phyloP scores from a whole-genome alignment of 2,329 filamentous ascomycete genomes.

The Gaeumannomyces tritici region DNA sequence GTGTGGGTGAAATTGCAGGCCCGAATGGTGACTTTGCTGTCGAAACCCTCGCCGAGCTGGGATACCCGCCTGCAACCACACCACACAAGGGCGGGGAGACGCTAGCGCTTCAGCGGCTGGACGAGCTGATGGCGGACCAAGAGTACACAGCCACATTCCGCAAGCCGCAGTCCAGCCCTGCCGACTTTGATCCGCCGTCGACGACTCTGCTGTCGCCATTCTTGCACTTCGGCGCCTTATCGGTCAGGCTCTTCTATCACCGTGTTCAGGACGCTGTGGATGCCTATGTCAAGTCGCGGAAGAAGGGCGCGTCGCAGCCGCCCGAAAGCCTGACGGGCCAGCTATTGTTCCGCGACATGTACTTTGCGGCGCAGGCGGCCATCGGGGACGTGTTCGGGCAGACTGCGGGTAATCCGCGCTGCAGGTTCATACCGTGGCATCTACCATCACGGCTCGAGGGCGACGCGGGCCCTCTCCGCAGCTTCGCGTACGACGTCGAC shows the following conservation, averaged over 20 bases:
- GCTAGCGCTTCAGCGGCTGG: constrained; percentile 47
- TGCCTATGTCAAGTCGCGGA: constrained; percentile 43
- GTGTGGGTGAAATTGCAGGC: constrained; percentile 40
- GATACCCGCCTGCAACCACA: constrained; percentile 54
- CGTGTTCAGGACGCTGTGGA: constrained; percentile 53
- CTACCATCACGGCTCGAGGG: constrained; percentile 50
- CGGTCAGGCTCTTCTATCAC: constrained; percentile 66
- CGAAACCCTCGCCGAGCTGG: constrained; percentile 63
- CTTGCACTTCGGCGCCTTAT: constrained; percentile 65
- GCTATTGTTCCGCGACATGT: constrained; percentile 73
- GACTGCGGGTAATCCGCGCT: constrained; percentile 54
- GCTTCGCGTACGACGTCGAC: constrained; percentile 54
- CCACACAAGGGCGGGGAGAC: constrained; percentile 64
- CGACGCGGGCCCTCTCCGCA: constrained; percentile 13
- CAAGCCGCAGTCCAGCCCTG: constrained; percentile 67
- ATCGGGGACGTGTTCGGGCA: constrained; percentile 56
- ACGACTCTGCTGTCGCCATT: constrained; percentile 67
- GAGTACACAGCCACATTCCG: constrained; percentile 65
- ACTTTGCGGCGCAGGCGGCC: constrained; percentile 66
- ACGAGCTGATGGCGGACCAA: constrained; percentile 48
- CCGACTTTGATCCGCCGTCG: constrained; percentile 61
- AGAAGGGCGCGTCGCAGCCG: constrained; percentile 46
- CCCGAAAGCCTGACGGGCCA: constrained; percentile 66
- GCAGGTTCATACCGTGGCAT: constrained; percentile 73
- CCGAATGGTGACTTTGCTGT: constrained; percentile 59